Evolutionary conservation across 495 filamentous ascomycete genomes (phyloP).

Genomic region (Letharia columbiana): DNA sequence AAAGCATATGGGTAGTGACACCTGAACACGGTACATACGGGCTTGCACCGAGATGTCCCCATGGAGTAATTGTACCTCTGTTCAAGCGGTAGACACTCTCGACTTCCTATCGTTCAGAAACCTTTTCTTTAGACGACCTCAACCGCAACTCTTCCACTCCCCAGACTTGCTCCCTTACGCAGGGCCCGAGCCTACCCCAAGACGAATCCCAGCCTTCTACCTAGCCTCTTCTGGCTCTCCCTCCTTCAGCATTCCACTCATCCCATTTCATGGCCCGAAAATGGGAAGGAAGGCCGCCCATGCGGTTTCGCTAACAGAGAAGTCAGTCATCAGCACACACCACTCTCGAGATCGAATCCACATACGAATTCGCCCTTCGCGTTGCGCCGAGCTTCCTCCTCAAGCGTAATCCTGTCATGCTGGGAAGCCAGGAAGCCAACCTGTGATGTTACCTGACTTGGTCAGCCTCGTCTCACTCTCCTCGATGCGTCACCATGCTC

Average conservation of each 20-base stretch:
- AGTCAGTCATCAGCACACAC: not conserved
- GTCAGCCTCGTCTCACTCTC: not conserved
- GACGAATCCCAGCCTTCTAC: not conserved
- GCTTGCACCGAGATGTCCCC: not conserved
- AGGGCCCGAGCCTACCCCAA: not conserved
- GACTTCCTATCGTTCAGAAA: not conserved
- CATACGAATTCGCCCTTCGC: not conserved
- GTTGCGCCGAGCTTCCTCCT: not conserved
- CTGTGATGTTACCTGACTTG: not conserved
- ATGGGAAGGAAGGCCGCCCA: not conserved
- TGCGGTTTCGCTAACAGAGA: not conserved
- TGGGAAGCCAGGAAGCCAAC: not conserved
- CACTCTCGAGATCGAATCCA: not conserved
- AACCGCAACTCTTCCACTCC: not conserved
- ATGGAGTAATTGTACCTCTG: not conserved
- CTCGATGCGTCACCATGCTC: too few species aligned
- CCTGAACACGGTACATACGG: not conserved
- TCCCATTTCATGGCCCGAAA: not conserved
- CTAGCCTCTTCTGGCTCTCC: not conserved
- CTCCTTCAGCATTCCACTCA: not conserved
- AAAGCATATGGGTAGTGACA: not conserved
- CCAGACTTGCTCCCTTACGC: not conserved
- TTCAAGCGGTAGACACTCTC: not conserved
- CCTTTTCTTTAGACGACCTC: not conserved
- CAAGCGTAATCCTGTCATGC: not conserved